phyloP scores from a whole-genome alignment of 1,284 basidiomycete species.

The Volvariella surrecta region DNA sequence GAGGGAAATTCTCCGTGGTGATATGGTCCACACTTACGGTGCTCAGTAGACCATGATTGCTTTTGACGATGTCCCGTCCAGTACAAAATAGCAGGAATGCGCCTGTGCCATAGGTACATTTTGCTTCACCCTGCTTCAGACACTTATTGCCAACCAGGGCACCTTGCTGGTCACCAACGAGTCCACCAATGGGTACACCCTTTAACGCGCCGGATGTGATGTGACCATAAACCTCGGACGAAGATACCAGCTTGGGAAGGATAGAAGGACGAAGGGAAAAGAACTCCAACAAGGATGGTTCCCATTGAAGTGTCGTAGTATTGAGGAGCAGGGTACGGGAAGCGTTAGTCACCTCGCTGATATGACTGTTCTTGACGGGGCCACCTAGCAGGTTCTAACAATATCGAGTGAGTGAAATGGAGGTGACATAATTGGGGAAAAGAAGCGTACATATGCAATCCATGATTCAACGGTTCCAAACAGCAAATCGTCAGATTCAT shows the following conservation, averaged over 20 bases:
- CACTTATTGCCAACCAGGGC: slow-evolving; percentile 97
- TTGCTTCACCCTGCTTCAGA: slow-evolving; percentile 75
- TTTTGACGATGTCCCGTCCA: slow-evolving; percentile 79
- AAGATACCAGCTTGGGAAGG: slow-evolving; percentile 84
- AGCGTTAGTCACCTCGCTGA: slow-evolving; percentile 95
- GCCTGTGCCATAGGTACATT: slow-evolving; percentile 95
- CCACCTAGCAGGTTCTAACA: slow-evolving; percentile 80
- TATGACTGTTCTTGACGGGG: slow-evolving; percentile 61
- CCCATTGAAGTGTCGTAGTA: slow-evolving; percentile 78
- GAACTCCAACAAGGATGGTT: slow-evolving; percentile 77
- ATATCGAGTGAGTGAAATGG: slow-evolving; percentile 2
- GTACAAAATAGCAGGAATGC: slow-evolving; percentile 95
- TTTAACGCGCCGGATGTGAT: slow-evolving; percentile 63
- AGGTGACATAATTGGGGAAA: background rate
- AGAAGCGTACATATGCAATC: slow-evolving; percentile 75
- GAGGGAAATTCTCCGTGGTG: background rate
- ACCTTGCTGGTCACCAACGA: slow-evolving; percentile 96
- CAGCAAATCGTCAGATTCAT: slow-evolving; percentile 75
- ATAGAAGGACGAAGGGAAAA: slow-evolving; percentile 77
- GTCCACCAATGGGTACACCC: slow-evolving; percentile 82
- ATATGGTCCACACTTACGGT: slow-evolving; percentile 69
- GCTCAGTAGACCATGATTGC: slow-evolving; percentile 81
- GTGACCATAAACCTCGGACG: slow-evolving; percentile 87
- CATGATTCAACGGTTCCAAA: slow-evolving; percentile 98
- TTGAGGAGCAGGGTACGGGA: slow-evolving; percentile 94